Conservation (phyloP, 768 basidiomycete genomes). For the Suillus decipiens region DNA sequence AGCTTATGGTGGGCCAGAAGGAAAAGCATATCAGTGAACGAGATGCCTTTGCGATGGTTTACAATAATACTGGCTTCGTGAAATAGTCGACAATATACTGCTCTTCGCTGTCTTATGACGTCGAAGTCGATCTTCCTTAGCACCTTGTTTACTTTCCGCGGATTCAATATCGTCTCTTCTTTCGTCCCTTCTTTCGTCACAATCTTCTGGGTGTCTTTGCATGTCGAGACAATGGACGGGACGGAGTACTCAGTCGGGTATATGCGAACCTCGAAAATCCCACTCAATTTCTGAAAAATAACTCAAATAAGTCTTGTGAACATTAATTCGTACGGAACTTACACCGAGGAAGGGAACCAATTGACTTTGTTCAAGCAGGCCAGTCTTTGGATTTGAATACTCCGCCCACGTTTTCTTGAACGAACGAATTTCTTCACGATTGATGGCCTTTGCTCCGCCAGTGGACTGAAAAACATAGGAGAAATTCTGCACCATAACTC, state of each 20-base stretch:
- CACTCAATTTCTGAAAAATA: constrained; percentile 65
- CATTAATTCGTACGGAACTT: constrained; percentile 30
- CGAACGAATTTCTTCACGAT: constrained; percentile 86
- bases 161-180: constrained; percentile 43
- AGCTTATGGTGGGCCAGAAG: constrained; percentile 90
- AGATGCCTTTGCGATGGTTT: constrained; percentile 76
- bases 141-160: constrained; percentile 57
- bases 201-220: constrained; percentile 37
- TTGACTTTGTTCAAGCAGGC: constrained; percentile 67
- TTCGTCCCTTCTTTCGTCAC: constrained; percentile 39
- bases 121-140: constrained; percentile 67
- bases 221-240: constrained; percentile 55
- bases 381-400: constrained; percentile 77
- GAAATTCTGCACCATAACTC: constrained; percentile 95
- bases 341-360: constrained; percentile 85
- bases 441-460: constrained; percentile 78
- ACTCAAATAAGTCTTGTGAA: constrained; percentile 11
- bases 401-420: constrained; percentile 96
- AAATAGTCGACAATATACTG: constrained; percentile 73
- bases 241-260: constrained; percentile 74
- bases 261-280: constrained; percentile 86
- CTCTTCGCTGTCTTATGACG: constrained; percentile 64
- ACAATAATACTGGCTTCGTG: constrained; percentile 84
- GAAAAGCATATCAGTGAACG: constrained; percentile 87
- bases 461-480: constrained; percentile 92